Percentiles rank a stretch among this genome's conserved stretches.
Conservation (phyloP, 108 stramenopile genomes). For the Pelagomonas calceolata region DNA sequence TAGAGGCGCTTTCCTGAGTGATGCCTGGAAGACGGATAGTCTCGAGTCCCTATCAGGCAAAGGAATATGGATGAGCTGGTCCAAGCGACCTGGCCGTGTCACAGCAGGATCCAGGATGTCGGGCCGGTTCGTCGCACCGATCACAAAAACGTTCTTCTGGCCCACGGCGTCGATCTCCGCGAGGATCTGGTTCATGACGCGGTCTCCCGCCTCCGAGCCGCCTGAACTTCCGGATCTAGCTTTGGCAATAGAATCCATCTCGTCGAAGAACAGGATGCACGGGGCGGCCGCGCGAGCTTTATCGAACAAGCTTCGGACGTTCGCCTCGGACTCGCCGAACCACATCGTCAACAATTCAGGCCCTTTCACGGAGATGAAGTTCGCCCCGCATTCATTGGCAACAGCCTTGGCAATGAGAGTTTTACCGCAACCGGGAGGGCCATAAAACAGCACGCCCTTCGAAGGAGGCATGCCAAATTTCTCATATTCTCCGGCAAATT, state of each 20-base stretch:
- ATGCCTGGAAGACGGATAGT: conserved; percentile 87
- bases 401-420: conserved; percentile 98
- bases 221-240: conserved; percentile 66
- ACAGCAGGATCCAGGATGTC: conserved; percentile 97
- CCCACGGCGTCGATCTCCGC: conserved; percentile 97
- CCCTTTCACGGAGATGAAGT: conserved; percentile 99
- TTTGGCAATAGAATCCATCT: conserved; percentile 99
- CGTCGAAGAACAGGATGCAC: conserved; percentile 99
- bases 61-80: conserved; percentile 98
- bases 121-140: conserved; percentile 97
- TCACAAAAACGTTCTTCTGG: conserved; percentile 94
- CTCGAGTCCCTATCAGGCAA: conserved; percentile 82
- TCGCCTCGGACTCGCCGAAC: conserved; percentile 99
- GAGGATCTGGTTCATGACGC: conserved; percentile 98
- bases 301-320: conserved; percentile 95
- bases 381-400: conserved; percentile 97
- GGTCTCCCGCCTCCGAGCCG: conserved; percentile 90
- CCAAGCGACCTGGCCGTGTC: conserved; percentile 96
- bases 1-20: conserved; percentile 82
- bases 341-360: conserved; percentile 96
- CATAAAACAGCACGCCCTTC: conserved; percentile 94
- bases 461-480: conserved; percentile 92
- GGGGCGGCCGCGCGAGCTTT: conserved; percentile 97
- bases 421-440: conserved; percentile 98
- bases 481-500: conserved; percentile 88